phyloP scores from a whole-genome alignment of 1,284 basidiomycete genomes.

The Cutaneotrichosporon sp. region DNA sequence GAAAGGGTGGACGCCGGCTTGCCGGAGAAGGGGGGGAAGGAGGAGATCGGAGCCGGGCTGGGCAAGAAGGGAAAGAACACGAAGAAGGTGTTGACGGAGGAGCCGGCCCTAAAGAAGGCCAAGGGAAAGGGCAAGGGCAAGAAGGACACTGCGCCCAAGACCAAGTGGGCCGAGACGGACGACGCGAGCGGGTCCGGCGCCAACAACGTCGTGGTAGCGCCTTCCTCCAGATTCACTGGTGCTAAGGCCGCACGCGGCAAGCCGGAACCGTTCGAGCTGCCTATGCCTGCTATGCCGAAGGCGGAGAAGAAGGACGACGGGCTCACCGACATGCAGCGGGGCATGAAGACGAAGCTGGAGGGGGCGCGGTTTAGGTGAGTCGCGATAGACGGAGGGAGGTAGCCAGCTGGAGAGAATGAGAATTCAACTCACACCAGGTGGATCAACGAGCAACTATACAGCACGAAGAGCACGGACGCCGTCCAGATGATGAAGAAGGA shows the following conservation, averaged over 20 bases:
- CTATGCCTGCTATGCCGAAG: conserved; percentile 26
- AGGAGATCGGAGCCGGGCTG: conserved; percentile 18
- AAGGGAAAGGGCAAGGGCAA: conserved; percentile 5
- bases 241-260: conserved; percentile 13
- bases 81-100: not conserved
- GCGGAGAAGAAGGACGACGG: conserved; percentile 37
- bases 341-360: conserved; percentile 72
- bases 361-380: conserved; percentile 79
- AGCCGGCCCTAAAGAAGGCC: conserved; percentile 7
- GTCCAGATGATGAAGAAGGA: conserved; percentile 77
- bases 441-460: conserved; percentile 86
- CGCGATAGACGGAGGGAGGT: not conserved
- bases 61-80: conserved; percentile 43
- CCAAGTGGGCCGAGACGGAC: conserved; percentile 7
- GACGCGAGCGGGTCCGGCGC: conserved; percentile 8
- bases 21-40: conserved; percentile 31
- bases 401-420: conserved; percentile 3
- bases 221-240: not conserved
- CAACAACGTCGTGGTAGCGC: not conserved
- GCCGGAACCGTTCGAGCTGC: conserved; percentile 30
- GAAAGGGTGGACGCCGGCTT: conserved; percentile 58
- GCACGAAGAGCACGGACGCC: conserved; percentile 71
- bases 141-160: not conserved
- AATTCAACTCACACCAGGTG: conserved; percentile 56
- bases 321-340: conserved; percentile 70